These are phyloP conservation scores for Butyriboletus appendiculatus DNA, from an alignment of 1,284 basidiomycete genomes.

Conservation along the genomic window DNA sequence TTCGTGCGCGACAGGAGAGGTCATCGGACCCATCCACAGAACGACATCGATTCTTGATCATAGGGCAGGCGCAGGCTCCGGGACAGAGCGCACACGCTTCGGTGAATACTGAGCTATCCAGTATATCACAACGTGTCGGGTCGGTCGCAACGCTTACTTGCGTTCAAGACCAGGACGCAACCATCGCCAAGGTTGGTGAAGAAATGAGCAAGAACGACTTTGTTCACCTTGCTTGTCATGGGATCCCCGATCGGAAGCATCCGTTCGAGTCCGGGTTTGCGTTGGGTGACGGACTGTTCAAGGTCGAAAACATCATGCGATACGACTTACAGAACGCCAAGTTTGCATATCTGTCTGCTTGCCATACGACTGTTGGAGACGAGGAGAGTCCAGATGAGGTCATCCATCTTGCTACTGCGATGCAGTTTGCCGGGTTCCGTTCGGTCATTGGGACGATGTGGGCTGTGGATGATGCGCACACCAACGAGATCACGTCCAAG, in stretches of 20 bases:
- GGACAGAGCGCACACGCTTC: background rate
- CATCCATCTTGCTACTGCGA: conserved; percentile 15
- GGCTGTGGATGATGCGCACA: background rate
- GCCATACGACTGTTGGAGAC: no score
- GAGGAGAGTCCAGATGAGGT: conserved; percentile 3
- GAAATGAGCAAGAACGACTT: conserved; percentile 11
- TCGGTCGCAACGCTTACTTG: background rate
- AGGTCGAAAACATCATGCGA: conserved; percentile 4
- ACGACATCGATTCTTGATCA: background rate
- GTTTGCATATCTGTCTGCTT: no score
- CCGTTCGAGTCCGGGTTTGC: conserved; percentile 26
- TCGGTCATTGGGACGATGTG: conserved; percentile 10
- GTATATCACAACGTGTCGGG: background rate
- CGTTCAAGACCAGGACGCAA: background rate
- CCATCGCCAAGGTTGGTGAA: background rate
- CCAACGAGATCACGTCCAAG: background rate
- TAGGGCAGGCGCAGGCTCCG: background rate
- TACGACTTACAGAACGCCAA: no score
- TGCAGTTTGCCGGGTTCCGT: conserved; percentile 8
- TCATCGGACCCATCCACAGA: background rate
- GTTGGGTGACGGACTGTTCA: conserved; percentile 21
- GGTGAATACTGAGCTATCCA: background rate
- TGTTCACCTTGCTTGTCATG: conserved; percentile 25
- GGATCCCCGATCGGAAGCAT: background rate
- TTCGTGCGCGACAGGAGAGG: no score